Base-by-base conservation (phyloP, 768 basidiomycete species). In the Agrocybe pediades region DNA sequence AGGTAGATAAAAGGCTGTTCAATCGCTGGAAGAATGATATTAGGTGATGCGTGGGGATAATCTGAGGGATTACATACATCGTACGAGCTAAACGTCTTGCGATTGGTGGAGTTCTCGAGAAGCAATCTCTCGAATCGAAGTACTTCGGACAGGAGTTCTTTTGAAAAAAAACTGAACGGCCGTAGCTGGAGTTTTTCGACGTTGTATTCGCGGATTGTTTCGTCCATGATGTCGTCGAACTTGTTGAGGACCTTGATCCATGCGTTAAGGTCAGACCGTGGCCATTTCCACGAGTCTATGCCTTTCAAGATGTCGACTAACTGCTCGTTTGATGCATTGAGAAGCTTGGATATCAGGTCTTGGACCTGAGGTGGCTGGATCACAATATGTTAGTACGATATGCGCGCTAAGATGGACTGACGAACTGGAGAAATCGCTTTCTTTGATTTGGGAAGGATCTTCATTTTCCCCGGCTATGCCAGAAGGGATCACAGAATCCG, bases 161-260 rank as follows among this genome's bases (percentile, higher is more conserved):
- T 95, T 21, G 86, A 86, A 40, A 76, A 70, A 0, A 88, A 83
- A 1, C 86, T 84, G 65, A 98, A 97, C 21, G 81, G 79, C 51
- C 86, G 87, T 27, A 86, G 70, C 70, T 98, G 96, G 3, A 93
- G 76, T 62, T 87, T 86, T 70, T 90, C 88, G 56, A 98, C 80
- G 49, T 90, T 85, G 69, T 98, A 96, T 70, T 88, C 86, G 55
- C 78, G 78, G 68, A 97, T 89, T 60, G 87, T 77, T 36, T 84
- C 85, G 65, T 90, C 94, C 61, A 98, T 80, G 59, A 97, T 85
- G 54, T 77, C 76, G 74, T 99, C 97, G 68, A 99, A 95, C 68
- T 90, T 90, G 80, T 99, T 96, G 44, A 99, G 84, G 53, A 95
- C 92, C 66, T 88, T 87, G 69, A 93, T 86, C 97, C 97, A 99